These are phyloP conservation scores for Neopestalotiopsis sp. DNA, from an alignment of 2,329 filamentous ascomycete species.

Conservation along the genomic window DNA sequence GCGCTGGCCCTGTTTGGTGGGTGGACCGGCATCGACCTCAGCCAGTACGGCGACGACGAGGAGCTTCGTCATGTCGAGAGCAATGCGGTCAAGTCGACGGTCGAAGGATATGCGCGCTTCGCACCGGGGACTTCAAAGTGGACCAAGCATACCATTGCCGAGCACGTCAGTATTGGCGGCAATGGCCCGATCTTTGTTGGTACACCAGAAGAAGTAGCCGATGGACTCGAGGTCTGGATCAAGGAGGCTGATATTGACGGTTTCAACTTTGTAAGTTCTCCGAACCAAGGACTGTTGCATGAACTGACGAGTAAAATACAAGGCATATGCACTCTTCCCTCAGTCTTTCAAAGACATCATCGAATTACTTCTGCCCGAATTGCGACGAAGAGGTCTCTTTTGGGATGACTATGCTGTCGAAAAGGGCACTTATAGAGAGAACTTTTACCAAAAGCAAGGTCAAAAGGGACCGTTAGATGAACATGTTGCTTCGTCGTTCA, in stretches of 20 bases:
- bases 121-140: conserved; percentile 68
- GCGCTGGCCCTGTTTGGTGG: conserved; percentile 75
- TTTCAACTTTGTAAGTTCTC: conserved; percentile 69
- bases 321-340: conserved; percentile 71
- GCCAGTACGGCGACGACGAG: conserved; percentile 44
- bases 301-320: neutral
- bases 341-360: conserved; percentile 72
- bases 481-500: conserved; percentile 57
- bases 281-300: neutral
- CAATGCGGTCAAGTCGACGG: conserved; percentile 53
- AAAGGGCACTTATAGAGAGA: conserved; percentile 66
- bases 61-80: conserved; percentile 46
- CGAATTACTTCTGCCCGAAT: conserved; percentile 68
- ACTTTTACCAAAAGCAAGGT: conserved; percentile 58
- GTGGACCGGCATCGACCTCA: conserved; percentile 68
- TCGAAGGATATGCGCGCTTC: conserved; percentile 61
- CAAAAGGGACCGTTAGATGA: conserved; percentile 55
- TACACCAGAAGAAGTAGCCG: conserved; percentile 68
- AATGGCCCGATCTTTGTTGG: conserved; percentile 70
- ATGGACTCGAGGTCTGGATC: conserved; percentile 72
- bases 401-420: conserved; percentile 59
- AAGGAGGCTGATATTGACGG: conserved; percentile 74
- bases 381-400: conserved; percentile 63
- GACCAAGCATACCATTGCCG: conserved; percentile 74
- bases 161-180: conserved; percentile 72